Evolutionary conservation across 2,329 filamentous ascomycete genomes (phyloP).

Genomic region (Colletotrichum sp.): DNA sequence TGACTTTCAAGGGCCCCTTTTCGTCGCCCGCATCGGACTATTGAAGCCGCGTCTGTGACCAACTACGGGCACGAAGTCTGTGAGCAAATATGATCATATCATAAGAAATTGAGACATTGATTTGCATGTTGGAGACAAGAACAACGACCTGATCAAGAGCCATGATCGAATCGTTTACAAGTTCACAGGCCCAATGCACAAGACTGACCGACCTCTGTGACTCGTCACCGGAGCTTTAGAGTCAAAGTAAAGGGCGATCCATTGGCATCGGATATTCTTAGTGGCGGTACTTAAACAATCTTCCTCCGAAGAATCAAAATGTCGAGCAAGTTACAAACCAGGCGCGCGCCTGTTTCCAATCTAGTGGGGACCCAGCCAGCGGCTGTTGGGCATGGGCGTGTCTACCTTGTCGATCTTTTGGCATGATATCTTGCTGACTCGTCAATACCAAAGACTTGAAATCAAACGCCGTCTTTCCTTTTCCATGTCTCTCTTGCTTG

Average conservation of each 20-base stretch:
- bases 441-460: too few relatives aligned
- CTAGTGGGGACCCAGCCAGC: too few relatives aligned
- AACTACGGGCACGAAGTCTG: not conserved
- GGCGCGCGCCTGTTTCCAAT: too few relatives aligned
- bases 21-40: not conserved
- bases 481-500: accelerated
- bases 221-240: accelerated
- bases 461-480: not conserved
- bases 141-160: not conserved
- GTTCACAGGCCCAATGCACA: accelerated
- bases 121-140: not conserved
- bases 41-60: not conserved
- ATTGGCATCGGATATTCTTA: not conserved
- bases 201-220: accelerated
- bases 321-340: too few relatives aligned
- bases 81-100: not conserved
- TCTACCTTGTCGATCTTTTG: too few relatives aligned
- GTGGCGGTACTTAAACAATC: too few relatives aligned
- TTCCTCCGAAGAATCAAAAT: too few relatives aligned
- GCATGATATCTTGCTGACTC: too few relatives aligned
- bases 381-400: too few relatives aligned
- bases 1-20: not conserved
- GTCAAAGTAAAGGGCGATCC: accelerated
- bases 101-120: too few relatives aligned
- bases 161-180: not conserved